Conservation (phyloP, 345 rosid species). For the Eucalyptus grandis region DNA sequence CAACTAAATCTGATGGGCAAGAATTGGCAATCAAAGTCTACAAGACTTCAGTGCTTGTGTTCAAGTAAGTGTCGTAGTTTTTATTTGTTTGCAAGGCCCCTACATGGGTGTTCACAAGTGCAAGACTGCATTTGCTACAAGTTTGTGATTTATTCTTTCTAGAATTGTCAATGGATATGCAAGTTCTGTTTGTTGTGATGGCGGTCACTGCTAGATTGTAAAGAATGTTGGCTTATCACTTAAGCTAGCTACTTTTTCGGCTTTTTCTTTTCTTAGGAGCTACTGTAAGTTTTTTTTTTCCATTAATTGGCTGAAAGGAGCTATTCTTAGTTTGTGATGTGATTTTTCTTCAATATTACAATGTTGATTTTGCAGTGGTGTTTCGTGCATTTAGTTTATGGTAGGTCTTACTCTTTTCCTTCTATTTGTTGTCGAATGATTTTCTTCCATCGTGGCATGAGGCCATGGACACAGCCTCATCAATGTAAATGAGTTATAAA, state of each 20-base stretch:
- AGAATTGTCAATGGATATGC: not conserved
- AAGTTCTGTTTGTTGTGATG: not conserved
- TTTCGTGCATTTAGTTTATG: not conserved
- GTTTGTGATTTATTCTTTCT: not conserved
- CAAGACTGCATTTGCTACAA: not conserved
- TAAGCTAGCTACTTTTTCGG: not conserved
- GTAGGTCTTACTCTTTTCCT: not conserved
- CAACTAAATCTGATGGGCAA: conserved; percentile 73
- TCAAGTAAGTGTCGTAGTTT: conserved; percentile 42
- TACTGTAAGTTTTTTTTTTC: not conserved
- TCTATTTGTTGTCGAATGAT: not conserved
- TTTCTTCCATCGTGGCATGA: not conserved
- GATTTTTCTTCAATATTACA: not conserved
- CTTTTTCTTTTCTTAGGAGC: not conserved
- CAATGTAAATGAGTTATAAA: not conserved
- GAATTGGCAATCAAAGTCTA: conserved; percentile 91
- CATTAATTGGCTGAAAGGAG: not conserved
- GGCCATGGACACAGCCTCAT: not conserved
- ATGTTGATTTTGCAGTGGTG: not conserved
- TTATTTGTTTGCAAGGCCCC: not conserved
- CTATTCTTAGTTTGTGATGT: not conserved
- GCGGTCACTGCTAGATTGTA: not conserved
- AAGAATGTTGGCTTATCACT: not conserved
- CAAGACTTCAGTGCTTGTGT: conserved; percentile 86
- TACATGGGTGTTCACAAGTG: not conserved